Evolutionary conservation across 768 basidiomycete genomes (phyloP).

Genomic region (Tremella mesenterica): DNA sequence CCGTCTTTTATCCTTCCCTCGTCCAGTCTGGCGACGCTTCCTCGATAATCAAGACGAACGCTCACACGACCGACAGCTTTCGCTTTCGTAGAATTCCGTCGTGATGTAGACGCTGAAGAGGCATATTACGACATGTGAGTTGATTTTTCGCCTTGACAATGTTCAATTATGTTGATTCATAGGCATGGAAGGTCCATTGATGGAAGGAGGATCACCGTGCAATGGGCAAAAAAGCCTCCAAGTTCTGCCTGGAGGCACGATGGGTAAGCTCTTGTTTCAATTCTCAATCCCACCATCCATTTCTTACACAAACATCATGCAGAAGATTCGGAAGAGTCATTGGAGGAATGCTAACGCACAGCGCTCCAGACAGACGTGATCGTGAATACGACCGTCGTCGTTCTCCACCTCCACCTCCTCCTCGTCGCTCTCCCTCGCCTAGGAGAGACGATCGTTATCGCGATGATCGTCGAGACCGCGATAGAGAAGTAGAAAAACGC

Average conservation of each 20-base stretch:
- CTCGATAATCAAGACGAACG: background rate
- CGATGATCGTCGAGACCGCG: constrained; percentile 44
- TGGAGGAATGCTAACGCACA: constrained; percentile 1
- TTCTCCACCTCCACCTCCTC: constrained; percentile 41
- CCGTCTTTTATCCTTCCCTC: background rate
- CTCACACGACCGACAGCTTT: constrained; percentile 52
- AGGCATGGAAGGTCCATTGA: constrained; percentile 74
- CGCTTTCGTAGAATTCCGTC: constrained; percentile 77
- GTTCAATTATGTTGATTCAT: constrained; percentile 2
- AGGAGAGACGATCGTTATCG: constrained; percentile 8
- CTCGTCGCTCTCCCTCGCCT: constrained; percentile 21
- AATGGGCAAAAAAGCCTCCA: constrained; percentile 63
- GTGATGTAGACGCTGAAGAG: constrained; percentile 67
- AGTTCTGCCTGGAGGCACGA: constrained; percentile 74
- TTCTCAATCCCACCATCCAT: constrained; percentile 33
- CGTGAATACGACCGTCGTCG: constrained; percentile 53
- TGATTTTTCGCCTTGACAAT: background rate
- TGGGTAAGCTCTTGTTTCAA: constrained; percentile 48
- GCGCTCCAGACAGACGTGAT: constrained; percentile 1
- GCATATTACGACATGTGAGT: constrained; percentile 75
- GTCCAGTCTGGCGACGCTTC: constrained; percentile 2
- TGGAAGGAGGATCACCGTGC: constrained; percentile 64
- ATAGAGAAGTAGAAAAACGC: constrained; percentile 46
- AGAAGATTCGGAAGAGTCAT: background rate
- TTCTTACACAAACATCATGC: background rate